Conservation (phyloP, 257 asterid species). For the Salvia hispanica region DNA sequence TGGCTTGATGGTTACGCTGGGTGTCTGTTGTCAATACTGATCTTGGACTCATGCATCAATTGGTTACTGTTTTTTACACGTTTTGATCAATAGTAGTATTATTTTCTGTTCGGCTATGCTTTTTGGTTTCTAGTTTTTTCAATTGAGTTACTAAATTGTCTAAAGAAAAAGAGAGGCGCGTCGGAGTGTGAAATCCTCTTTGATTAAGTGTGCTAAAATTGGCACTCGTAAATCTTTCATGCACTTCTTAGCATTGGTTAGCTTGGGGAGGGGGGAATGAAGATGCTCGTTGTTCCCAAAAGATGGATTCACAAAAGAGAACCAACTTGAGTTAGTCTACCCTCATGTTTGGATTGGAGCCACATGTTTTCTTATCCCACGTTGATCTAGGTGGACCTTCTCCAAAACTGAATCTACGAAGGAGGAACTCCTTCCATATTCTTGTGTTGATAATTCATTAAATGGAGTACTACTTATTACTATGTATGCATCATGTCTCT, state of each 20-base stretch:
- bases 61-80: neutral
- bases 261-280: conserved; percentile 1
- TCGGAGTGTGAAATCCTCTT: neutral
- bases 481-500: conserved; percentile 8
- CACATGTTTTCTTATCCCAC: neutral
- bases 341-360: conserved; percentile 19
- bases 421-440: conserved; percentile 14
- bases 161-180: neutral
- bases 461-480: neutral
- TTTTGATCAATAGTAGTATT: conserved; percentile 13
- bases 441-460: conserved; percentile 2
- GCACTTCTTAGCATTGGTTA: conserved; percentile 11
- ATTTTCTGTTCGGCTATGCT: too few relatives aligned
- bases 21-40: conserved; percentile 1
- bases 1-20: too few relatives aligned
- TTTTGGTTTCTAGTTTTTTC: too few relatives aligned
- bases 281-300: too few relatives aligned
- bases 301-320: neutral
- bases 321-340: neutral
- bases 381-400: conserved; percentile 21
- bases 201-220: conserved; percentile 6
- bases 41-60: conserved; percentile 21
- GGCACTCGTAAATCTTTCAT: conserved; percentile 16
- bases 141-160: conserved; percentile 2
- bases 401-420: conserved; percentile 10